phyloP scores from a whole-genome alignment of 176 grass and related monocot species.

The Thalia dealbata region DNA sequence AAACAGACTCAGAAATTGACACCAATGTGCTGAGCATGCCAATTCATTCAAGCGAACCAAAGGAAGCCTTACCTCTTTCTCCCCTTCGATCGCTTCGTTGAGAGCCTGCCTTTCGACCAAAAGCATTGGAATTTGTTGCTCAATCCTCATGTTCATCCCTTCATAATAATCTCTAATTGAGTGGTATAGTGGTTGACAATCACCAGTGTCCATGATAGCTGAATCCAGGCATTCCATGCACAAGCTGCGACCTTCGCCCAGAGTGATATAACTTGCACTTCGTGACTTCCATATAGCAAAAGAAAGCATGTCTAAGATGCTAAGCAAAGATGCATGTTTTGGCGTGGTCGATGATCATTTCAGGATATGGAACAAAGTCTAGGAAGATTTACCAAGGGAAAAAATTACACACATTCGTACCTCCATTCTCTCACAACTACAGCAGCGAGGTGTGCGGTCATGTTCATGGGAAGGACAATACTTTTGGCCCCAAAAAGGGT shows the following conservation, averaged over 20 bases:
- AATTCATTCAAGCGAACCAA: slow-evolving; percentile 1
- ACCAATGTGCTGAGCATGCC: background rate
- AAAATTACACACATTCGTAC: slow-evolving; percentile 1
- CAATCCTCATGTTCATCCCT: slow-evolving; percentile 97
- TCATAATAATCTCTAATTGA: slow-evolving; percentile 99
- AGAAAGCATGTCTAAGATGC: slow-evolving; percentile 5
- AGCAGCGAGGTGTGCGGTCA: slow-evolving; percentile 17
- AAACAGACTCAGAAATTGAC: background rate
- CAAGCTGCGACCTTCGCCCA: slow-evolving; percentile 77
- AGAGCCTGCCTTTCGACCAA: slow-evolving; percentile 97
- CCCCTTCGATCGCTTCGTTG: slow-evolving; percentile 98
- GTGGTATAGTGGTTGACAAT: slow-evolving; percentile 85
- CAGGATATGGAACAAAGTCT: background rate
- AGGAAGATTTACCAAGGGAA: background rate
- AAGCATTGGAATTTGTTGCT: slow-evolving; percentile 98
- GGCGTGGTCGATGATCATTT: background rate
- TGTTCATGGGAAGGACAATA: slow-evolving; percentile 24
- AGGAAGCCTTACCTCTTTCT: slow-evolving; percentile 57
- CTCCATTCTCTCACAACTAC: slow-evolving; percentile 25
- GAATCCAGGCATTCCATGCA: slow-evolving; percentile 93
- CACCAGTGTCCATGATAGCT: slow-evolving; percentile 88
- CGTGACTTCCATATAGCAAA: slow-evolving; percentile 47
- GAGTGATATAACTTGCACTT: slow-evolving; percentile 65
- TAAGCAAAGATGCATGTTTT: background rate
- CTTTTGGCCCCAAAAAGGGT: slow-evolving; percentile 22